phyloP scores from a whole-genome alignment of 768 basidiomycete genomes.

The Trametes cinnabarina region DNA sequence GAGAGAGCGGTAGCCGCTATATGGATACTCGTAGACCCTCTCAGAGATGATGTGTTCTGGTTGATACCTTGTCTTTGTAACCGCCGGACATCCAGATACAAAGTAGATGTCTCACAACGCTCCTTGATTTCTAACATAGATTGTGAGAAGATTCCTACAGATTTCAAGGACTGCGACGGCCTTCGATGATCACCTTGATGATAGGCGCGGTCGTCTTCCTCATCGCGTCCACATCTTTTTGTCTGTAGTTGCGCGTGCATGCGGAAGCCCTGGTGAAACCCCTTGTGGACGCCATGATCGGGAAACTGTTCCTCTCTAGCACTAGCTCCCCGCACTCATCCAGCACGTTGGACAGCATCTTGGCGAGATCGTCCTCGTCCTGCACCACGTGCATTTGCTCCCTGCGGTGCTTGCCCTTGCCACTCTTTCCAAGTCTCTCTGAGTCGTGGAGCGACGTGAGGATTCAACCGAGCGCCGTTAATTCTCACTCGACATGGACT shows the following conservation, averaged over 20 bases:
- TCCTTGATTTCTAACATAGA: no score
- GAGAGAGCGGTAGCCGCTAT: constrained; percentile 40
- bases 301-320: constrained; percentile 41
- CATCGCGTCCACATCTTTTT: constrained; percentile 59
- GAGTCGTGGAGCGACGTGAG: constrained; percentile 63
- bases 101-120: no score
- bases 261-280: constrained; percentile 27
- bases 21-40: constrained; percentile 71
- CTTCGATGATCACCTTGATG: constrained; percentile 59
- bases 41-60: constrained; percentile 57
- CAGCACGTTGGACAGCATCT: constrained; percentile 55
- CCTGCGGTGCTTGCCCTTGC: constrained; percentile 57
- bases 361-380: constrained; percentile 40
- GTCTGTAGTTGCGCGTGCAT: constrained; percentile 55
- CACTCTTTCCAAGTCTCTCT: constrained; percentile 43
- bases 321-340: constrained; percentile 53
- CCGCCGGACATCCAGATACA: no score
- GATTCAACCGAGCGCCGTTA: constrained; percentile 68
- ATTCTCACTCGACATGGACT: constrained; percentile 65
- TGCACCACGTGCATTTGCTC: constrained; percentile 69
- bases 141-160: background rate
- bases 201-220: constrained; percentile 69
- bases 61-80: background rate
- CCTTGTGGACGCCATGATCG: constrained; percentile 27
- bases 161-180: constrained; percentile 5